Evolutionary conservation across 2,329 filamentous ascomycete genomes (phyloP).

Genomic region (Cercospora janseana): DNA sequence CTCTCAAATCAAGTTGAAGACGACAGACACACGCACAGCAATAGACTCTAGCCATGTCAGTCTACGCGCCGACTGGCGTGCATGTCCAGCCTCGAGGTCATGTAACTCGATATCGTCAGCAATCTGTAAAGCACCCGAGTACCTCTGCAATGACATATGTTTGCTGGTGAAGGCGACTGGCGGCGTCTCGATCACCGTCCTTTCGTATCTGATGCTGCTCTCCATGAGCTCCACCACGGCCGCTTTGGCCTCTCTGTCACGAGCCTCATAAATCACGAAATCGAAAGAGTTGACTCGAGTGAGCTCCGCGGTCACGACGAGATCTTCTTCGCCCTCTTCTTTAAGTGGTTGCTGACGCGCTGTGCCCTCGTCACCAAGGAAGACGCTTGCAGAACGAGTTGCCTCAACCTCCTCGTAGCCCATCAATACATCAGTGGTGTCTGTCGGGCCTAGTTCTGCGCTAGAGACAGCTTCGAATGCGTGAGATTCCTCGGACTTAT

Average conservation of each 20-base stretch:
- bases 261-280: slow-evolving; percentile 13
- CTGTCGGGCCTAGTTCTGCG: not conserved
- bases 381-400: not conserved
- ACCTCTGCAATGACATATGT: not conserved
- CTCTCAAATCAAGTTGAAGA: too few species aligned
- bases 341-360: not conserved
- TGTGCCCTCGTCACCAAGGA: not conserved
- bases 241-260: slow-evolving; percentile 10
- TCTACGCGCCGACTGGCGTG: not conserved
- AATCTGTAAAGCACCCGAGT: not conserved
- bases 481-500: too few species aligned
- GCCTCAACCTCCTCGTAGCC: slow-evolving; percentile 16
- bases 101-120: slow-evolving; percentile 1
- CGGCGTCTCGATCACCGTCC: not conserved
- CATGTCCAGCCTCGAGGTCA: not conserved
- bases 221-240: slow-evolving; percentile 8
- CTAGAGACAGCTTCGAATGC: too few species aligned
- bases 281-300: slow-evolving; percentile 17
- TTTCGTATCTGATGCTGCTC: not conserved
- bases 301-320: slow-evolving; percentile 5
- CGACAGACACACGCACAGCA: not conserved
- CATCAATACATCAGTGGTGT: slow-evolving; percentile 5
- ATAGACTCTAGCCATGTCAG: too few species aligned
- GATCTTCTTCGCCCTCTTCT: slow-evolving; percentile 11
- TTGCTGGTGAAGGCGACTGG: not conserved